phyloP scores from a whole-genome alignment of 192 early-diverging fungal species.

The Coemansia brasiliensis region DNA sequence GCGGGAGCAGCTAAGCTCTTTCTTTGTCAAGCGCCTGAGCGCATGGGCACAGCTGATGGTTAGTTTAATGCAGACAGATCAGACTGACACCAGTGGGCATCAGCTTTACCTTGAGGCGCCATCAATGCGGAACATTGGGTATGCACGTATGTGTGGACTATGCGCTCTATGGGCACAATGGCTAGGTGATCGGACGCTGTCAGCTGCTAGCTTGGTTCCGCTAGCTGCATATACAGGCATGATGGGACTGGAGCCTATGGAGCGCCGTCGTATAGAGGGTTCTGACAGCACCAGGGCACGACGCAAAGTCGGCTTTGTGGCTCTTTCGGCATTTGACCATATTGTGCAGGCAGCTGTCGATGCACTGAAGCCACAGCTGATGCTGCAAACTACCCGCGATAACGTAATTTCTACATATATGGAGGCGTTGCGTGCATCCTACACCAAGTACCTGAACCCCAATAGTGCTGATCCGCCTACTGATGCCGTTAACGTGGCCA shows the following conservation, averaged over 20 bases:
- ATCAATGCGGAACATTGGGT: slow-evolving; percentile 31
- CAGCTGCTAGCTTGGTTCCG: neutral
- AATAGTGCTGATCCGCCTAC: neutral
- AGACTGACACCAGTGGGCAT: neutral
- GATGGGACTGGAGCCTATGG: slow-evolving; percentile 22
- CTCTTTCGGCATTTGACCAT: slow-evolving; percentile 49
- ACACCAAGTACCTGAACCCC: slow-evolving; percentile 2
- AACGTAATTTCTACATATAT: slow-evolving; percentile 17
- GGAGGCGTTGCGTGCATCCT: slow-evolving; percentile 26
- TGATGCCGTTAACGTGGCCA: slow-evolving; percentile 33
- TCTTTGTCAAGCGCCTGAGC: slow-evolving; percentile 21
- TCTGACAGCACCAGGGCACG: slow-evolving; percentile 6
- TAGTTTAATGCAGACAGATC: neutral
- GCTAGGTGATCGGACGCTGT: slow-evolving; percentile 38
- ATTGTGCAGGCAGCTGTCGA: slow-evolving; percentile 47
- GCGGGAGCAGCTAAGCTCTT: slow-evolving; percentile 13
- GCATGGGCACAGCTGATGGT: slow-evolving; percentile 9
- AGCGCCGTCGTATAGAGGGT: slow-evolving; percentile 19
- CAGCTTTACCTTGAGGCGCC: slow-evolving; percentile 15
- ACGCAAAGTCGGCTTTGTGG: slow-evolving; percentile 45
- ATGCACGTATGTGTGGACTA: slow-evolving; percentile 35
- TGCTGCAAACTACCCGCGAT: slow-evolving; percentile 16
- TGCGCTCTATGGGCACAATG: slow-evolving; percentile 42
- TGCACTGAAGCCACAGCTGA: slow-evolving; percentile 23
- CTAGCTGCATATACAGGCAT: slow-evolving; percentile 30